These are phyloP conservation scores for Eimeria praecox DNA, from an alignment of 169 alveolate genomes.

Conservation along the genomic window DNA sequence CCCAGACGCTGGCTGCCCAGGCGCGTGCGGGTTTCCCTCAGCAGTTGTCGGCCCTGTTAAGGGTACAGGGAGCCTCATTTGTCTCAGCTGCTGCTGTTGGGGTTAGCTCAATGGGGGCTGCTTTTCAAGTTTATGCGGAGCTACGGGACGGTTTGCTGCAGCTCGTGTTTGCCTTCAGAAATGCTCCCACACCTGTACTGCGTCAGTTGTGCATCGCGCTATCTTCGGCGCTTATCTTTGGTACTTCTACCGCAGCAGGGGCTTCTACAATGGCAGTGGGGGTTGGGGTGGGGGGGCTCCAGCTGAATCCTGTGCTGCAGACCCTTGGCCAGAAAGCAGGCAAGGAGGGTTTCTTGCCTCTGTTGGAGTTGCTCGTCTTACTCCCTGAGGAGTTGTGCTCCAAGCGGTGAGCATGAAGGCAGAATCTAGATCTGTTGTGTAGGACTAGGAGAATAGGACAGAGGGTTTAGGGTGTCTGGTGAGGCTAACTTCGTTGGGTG, in stretches of 20 bases:
- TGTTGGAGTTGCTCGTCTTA: conserved; percentile 33
- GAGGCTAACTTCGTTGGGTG: background rate
- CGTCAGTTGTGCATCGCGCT: conserved; percentile 77
- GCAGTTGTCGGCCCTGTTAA: conserved; percentile 74
- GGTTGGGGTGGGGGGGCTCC: background rate
- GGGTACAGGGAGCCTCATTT: background rate
- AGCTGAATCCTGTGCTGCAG: conserved; percentile 24
- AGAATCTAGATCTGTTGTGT: background rate
- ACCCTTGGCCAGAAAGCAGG: conserved; percentile 46
- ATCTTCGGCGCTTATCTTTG: conserved; percentile 70
- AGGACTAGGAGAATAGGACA: background rate
- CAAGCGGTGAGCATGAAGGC: background rate
- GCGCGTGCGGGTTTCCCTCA: conserved; percentile 84
- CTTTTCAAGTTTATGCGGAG: conserved; percentile 61
- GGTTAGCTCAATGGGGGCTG: background rate
- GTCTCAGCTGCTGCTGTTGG: background rate
- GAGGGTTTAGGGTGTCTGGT: background rate
- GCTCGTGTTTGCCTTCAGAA: conserved; percentile 71
- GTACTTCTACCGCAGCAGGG: conserved; percentile 8
- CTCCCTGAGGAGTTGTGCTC: conserved; percentile 63
- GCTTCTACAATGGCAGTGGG: background rate
- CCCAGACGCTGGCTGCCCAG: conserved; percentile 81
- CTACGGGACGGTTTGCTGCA: conserved; percentile 76
- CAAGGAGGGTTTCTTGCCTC: conserved; percentile 55
- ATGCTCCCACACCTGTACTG: conserved; percentile 55